Conservation (phyloP, 2,329 filamentous ascomycete genomes). For the Helminthosporium solani region DNA sequence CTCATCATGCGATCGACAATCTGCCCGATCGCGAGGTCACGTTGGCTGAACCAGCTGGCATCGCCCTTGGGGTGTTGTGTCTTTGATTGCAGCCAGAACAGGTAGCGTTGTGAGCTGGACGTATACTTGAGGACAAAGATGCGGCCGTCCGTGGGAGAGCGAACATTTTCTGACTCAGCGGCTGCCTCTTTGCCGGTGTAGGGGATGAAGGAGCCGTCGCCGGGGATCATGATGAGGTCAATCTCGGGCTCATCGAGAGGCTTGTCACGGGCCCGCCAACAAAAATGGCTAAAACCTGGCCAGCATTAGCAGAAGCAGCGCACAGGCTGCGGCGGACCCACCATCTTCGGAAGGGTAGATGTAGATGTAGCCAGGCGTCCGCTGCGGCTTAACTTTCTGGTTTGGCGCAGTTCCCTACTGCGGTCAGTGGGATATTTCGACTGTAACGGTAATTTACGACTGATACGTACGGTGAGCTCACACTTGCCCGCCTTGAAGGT, state of each 20-base stretch:
- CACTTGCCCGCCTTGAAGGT: conserved; percentile 96
- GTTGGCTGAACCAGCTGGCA: conserved; percentile 75
- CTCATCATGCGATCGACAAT: conserved; percentile 83
- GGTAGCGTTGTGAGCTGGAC: conserved; percentile 84
- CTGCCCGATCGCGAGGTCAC: conserved; percentile 83
- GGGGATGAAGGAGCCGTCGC: conserved; percentile 82
- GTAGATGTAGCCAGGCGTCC: conserved; percentile 83
- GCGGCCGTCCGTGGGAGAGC: conserved; percentile 73
- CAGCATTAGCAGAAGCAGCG: conserved; percentile 13
- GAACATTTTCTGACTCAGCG: conserved; percentile 59
- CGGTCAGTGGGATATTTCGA: conserved; percentile 17
- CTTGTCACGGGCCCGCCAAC: conserved; percentile 82
- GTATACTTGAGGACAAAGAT: conserved; percentile 92
- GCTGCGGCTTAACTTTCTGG: conserved; percentile 68
- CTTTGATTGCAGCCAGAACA: conserved; percentile 97
- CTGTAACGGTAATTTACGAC: conserved; percentile 41
- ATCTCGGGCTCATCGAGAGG: conserved; percentile 73
- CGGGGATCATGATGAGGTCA: conserved; percentile 91
- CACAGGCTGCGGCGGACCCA: conserved; percentile 36
- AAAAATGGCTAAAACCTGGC: conserved; percentile 87
- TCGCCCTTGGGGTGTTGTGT: conserved; percentile 71
- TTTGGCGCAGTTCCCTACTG: conserved; percentile 25
- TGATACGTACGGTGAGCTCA: conserved; percentile 68
- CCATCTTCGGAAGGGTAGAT: conserved; percentile 84
- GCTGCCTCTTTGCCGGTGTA: conserved; percentile 60